Evolutionary conservation across 306 rosid species (phyloP), one percentile per base, ranked within the genome.

Genomic region (Begonia loranthoides): DNA sequence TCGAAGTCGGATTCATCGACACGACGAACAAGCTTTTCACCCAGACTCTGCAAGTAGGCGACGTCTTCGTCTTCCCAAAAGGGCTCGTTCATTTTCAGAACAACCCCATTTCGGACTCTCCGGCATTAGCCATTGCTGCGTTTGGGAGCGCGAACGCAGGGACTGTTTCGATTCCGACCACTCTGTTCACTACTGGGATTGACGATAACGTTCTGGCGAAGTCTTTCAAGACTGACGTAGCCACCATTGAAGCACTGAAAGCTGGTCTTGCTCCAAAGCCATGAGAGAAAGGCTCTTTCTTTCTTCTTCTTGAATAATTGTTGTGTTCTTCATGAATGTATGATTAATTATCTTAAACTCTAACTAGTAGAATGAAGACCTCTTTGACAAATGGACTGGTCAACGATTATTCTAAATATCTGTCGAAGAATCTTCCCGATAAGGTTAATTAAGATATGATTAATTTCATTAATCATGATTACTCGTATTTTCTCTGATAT

Each of bases 91-190:
- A 77, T 45, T 77, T 74, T 28, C 88, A 77, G 28, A 45, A 33
- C 51, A 81, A 77, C 45, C 62, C 68, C 13, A 69, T 57, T 28
- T 12, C 43, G 1, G 10, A 52, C 1, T 10, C 8, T 1, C 49
- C 17, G 10, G 69, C 73, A 14, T 0, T 63, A 0, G 79, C 81
- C 19, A n/a, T 81, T 9, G 62, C 86, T n/a, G 65, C 81, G 5
- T 75, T 79, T 45, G 81, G 76, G 1, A 72, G 76, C 49, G 74
- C 86, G 16, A 81, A 58, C 47, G 54, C 88, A 5, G 79, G 73
- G 2, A 45, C 65, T 0, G 70, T 70, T 1, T 70, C 82, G 0
- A 9, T 78, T n/a, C 86, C 92, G 1, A 50, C 1, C 22, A 55
- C 79, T 0, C 21, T 80, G 48, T 70, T 80, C 36, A 5, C 49